phyloP scores from a whole-genome alignment of 1,139 yeast species.

The Diutina siamensis region DNA sequence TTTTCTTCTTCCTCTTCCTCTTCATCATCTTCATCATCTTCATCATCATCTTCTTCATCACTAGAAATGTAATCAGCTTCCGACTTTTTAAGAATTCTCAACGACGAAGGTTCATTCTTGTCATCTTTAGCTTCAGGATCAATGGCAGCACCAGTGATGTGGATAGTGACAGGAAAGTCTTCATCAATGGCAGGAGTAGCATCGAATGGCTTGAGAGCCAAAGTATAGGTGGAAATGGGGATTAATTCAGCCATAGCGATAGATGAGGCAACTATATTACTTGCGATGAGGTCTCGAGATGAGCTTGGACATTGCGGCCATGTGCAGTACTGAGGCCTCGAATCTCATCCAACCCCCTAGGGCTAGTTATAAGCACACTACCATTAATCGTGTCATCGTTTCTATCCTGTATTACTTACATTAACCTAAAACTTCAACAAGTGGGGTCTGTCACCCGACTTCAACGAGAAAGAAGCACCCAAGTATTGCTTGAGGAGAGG shows the following conservation, averaged over 20 bases:
- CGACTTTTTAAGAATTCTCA: slow-evolving; percentile 74
- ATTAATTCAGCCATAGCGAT: slow-evolving; percentile 48
- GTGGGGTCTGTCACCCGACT: slow-evolving; percentile 99
- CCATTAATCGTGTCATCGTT: background rate
- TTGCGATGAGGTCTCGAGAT: slow-evolving; percentile 10
- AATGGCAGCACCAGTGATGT: slow-evolving; percentile 89
- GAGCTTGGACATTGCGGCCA: too few relatives aligned
- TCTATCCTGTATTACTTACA: slow-evolving; percentile 9
- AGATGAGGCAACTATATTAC: slow-evolving; percentile 5
- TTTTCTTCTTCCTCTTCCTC: slow-evolving; percentile 17
- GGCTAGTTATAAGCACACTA: too few relatives aligned
- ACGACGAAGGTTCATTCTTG: slow-evolving; percentile 75
- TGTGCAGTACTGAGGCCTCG: too few relatives aligned
- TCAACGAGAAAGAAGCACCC: slow-evolving; percentile 92
- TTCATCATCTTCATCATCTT: slow-evolving; percentile 33
- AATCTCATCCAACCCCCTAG: too few relatives aligned
- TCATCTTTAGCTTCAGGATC: slow-evolving; percentile 81
- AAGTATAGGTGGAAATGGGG: slow-evolving; percentile 78
- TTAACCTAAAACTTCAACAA: slow-evolving; percentile 80
- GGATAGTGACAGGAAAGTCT: slow-evolving; percentile 79
- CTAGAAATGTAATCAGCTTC: slow-evolving; percentile 37
- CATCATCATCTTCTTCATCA: slow-evolving; percentile 41
- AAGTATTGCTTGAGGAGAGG: slow-evolving; percentile 97
- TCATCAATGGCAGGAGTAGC: slow-evolving; percentile 82
- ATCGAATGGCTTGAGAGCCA: slow-evolving; percentile 74